Evolutionary conservation across 2,329 filamentous ascomycete species (phyloP).

Genomic region (Penicillium sp.): DNA sequence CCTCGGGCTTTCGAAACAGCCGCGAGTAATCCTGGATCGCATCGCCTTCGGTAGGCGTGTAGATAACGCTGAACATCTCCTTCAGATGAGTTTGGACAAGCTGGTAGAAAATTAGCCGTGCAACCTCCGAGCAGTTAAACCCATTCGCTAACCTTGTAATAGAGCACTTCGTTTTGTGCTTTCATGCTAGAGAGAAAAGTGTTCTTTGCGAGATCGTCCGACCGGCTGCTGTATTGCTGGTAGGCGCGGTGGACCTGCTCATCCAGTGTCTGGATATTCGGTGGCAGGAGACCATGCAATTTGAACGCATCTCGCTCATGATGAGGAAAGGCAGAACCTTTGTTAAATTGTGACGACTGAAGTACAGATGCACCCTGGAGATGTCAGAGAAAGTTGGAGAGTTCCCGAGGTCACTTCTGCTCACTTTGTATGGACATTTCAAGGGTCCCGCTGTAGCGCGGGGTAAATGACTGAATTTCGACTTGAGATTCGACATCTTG

Average conservation of each 20-base stretch:
- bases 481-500: not conserved
- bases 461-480: conserved; percentile 7
- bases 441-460: not conserved
- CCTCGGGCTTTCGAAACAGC: conserved; percentile 75
- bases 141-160: conserved; percentile 63
- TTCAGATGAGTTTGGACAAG: conserved; percentile 75
- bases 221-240: conserved; percentile 68
- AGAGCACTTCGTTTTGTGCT: conserved; percentile 82
- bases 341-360: conserved; percentile 72
- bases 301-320: conserved; percentile 71
- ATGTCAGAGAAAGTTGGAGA: conserved; percentile 38
- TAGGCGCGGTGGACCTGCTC: conserved; percentile 78
- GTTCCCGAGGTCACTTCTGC: not conserved
- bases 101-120: conserved; percentile 38
- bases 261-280: conserved; percentile 71
- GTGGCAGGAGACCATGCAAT: conserved; percentile 72
- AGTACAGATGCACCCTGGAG: conserved; percentile 49
- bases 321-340: conserved; percentile 74
- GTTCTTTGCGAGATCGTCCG: conserved; percentile 75
- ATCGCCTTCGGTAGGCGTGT: conserved; percentile 87
- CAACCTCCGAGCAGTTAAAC: too few species aligned
- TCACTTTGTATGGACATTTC: conserved; percentile 7
- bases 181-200: conserved; percentile 85
- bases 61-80: conserved; percentile 89
- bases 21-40: conserved; percentile 83